These are phyloP conservation scores for Phytopythium boreale DNA, from an alignment of 352 stramenopile genomes.

Conservation along the genomic window DNA sequence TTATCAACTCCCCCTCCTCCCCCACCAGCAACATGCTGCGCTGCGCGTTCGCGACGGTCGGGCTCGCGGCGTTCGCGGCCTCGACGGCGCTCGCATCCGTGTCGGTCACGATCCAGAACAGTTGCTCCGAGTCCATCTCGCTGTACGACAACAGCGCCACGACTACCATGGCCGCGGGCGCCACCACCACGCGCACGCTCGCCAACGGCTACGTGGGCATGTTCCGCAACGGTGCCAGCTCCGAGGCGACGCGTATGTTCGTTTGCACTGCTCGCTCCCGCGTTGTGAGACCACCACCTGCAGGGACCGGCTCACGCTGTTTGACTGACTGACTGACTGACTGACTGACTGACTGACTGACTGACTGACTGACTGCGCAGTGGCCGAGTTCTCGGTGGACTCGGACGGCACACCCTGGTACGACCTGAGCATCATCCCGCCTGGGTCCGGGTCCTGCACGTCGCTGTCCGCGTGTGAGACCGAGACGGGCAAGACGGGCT, in stretches of 20 bases:
- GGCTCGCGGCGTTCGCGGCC: conserved; percentile 18
- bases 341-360: conserved; percentile 5
- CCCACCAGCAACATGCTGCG: conserved; percentile 3
- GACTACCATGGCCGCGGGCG: conserved; percentile 31
- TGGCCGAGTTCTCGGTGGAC: conserved; percentile 49
- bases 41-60: background rate
- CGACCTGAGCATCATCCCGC: conserved; percentile 57
- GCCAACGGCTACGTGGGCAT: conserved; percentile 44
- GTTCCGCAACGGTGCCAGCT: conserved; percentile 46
- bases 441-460: conserved; percentile 33
- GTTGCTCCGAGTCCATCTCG: conserved; percentile 39
- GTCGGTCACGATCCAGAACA: conserved; percentile 40
- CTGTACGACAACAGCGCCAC: conserved; percentile 60
- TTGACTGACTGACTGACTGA: background rate
- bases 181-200: conserved; percentile 34
- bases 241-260: conserved; percentile 35
- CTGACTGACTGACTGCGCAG: conserved; percentile 12
- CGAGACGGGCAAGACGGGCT: conserved; percentile 47
- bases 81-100: conserved; percentile 19
- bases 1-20: background rate
- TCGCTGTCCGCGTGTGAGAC: conserved; percentile 42
- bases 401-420: conserved; percentile 43
- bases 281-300: background rate
- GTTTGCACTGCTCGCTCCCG: background rate
- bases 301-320: too few relatives aligned